These are phyloP conservation scores for Globisporangium middletonii DNA, from an alignment of 352 stramenopile genomes.

Conservation along the genomic window DNA sequence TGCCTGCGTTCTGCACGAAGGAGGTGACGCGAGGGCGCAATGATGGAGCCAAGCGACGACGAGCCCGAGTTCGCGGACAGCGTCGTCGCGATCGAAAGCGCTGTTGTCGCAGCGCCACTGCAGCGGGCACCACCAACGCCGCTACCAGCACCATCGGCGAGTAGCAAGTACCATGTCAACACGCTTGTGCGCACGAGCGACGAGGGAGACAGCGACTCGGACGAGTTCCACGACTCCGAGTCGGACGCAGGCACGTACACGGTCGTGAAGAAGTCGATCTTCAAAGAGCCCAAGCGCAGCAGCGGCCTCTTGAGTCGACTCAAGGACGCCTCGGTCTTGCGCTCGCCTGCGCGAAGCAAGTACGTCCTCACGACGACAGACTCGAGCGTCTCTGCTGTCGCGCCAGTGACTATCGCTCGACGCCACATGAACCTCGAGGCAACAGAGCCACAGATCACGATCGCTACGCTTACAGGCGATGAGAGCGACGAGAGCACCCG, in stretches of 20 bases:
- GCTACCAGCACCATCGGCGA: background rate
- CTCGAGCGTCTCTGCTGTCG: background rate
- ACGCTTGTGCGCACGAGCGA: background rate
- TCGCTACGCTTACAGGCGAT: background rate
- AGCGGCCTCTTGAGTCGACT: conserved; percentile 29
- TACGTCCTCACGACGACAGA: conserved; percentile 13
- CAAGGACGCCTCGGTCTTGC: conserved; percentile 19
- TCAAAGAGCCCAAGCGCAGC: conserved; percentile 27
- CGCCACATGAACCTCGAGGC: conserved; percentile 1
- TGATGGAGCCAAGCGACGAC: conserved; percentile 12
- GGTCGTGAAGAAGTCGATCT: conserved; percentile 67
- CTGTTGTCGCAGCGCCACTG: background rate
- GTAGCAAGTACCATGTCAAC: conserved; percentile 3
- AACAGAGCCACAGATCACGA: conserved; percentile 9
- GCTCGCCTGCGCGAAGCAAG: conserved; percentile 19
- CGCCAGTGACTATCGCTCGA: background rate
- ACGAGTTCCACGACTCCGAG: conserved; percentile 20
- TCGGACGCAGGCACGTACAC: conserved; percentile 17
- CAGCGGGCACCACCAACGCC: background rate
- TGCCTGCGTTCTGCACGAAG: too few relatives aligned
- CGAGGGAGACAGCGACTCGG: conserved; percentile 4
- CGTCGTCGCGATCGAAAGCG: background rate
- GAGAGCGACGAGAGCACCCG: background rate
- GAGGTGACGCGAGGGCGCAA: background rate
- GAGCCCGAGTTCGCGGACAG: conserved; percentile 1